Conservation (phyloP, 2,329 filamentous ascomycete species). For the Fusarium protoensiforme region DNA sequence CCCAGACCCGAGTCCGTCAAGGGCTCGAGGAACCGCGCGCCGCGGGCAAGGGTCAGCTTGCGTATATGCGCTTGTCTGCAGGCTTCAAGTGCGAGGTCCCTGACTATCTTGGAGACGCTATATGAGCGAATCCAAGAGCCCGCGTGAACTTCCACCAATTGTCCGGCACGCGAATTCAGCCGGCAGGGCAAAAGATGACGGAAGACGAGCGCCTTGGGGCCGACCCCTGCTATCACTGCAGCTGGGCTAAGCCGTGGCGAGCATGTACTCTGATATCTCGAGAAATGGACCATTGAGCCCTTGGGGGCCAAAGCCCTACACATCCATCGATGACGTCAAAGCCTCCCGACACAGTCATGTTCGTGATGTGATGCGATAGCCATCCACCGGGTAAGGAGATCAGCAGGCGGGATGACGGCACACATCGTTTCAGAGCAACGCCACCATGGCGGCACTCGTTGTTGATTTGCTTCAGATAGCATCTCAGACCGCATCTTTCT, state of each 20-base stretch:
- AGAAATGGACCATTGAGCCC: neutral
- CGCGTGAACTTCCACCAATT: conserved; percentile 33
- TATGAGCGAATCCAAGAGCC: neutral
- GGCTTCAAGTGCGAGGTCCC: conserved; percentile 17
- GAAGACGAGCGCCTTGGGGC: neutral
- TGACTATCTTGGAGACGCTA: conserved; percentile 11
- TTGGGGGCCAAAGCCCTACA: neutral
- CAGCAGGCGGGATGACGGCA: conserved; percentile 23
- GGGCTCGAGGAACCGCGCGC: conserved; percentile 13
- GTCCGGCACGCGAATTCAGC: neutral
- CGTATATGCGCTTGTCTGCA: conserved; percentile 18
- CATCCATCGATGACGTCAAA: conserved; percentile 36
- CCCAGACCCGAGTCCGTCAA: conserved; percentile 12
- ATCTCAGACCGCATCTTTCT: neutral
- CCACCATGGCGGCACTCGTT: conserved; percentile 16
- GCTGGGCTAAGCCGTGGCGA: neutral
- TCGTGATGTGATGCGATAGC: conserved; percentile 30
- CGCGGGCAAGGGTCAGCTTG: conserved; percentile 15
- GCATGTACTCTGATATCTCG: neutral
- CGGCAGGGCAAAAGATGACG: neutral
- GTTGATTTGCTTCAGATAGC: neutral
- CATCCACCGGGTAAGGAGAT: conserved; percentile 17
- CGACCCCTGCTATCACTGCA: neutral
- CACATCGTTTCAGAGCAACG: conserved; percentile 22
- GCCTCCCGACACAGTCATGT: conserved; percentile 26